phyloP scores from a whole-genome alignment of 106 monocot genomes.

The Gastrodia elata region DNA sequence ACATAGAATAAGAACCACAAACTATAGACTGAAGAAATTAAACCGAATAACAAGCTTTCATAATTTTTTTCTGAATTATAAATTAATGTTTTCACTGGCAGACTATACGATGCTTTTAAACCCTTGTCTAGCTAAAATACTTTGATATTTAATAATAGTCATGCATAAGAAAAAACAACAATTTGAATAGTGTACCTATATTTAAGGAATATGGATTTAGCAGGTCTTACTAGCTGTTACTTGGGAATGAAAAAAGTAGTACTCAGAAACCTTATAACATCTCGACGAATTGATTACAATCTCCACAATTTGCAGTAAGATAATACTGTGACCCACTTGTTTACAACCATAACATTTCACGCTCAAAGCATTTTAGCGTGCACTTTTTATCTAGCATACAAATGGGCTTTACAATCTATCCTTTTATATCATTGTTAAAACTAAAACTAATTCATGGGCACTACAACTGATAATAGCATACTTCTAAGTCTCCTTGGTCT shows the following conservation, averaged over 20 bases:
- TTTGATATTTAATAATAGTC: background rate
- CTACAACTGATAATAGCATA: background rate
- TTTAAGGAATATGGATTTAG: background rate
- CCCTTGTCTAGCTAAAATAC: background rate
- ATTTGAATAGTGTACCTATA: background rate
- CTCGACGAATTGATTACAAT: background rate
- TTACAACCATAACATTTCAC: background rate
- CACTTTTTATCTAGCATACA: background rate
- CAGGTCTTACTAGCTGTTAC: background rate
- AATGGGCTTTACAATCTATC: background rate
- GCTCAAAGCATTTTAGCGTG: background rate
- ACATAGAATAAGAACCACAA: conserved; percentile 1
- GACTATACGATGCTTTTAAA: no score
- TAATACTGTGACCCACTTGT: background rate
- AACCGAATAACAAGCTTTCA: background rate
- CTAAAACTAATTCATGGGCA: background rate
- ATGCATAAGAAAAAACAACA: background rate
- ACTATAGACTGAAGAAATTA: background rate
- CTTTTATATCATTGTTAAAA: background rate
- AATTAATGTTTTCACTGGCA: background rate
- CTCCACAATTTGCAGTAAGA: background rate
- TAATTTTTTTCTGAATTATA: background rate
- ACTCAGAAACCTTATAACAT: background rate
- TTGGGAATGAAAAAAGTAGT: background rate
- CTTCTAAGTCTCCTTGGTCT: background rate